Percentiles rank a stretch among this genome's conserved stretches.
Conservation (phyloP, 371 early-diverging fungal species). For the Mortierella sp. region DNA sequence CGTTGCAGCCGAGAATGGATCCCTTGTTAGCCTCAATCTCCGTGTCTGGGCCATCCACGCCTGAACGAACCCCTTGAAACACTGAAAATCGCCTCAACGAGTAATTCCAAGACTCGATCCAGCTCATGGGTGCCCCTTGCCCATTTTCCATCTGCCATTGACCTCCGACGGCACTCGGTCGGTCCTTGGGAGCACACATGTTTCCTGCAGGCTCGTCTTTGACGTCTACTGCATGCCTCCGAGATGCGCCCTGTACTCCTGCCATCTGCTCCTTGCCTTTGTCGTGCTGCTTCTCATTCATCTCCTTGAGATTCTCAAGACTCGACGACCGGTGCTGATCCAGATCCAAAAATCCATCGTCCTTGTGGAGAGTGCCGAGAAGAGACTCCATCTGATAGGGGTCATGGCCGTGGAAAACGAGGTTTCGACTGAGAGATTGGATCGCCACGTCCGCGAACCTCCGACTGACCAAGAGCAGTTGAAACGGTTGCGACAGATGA, state of each 20-base stretch:
- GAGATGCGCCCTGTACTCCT: background rate
- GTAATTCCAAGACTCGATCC: slow-evolving; percentile 27
- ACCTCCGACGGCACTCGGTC: background rate
- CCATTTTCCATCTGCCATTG: background rate
- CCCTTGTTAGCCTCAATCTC: background rate
- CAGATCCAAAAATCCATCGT: slow-evolving; percentile 9
- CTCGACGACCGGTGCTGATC: background rate
- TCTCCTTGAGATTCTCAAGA: slow-evolving; percentile 5
- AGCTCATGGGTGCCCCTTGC: slow-evolving; percentile 11
- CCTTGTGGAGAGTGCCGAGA: slow-evolving; percentile 25
- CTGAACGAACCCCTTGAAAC: slow-evolving; percentile 17
- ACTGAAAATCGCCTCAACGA: slow-evolving; percentile 29
- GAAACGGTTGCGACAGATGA: slow-evolving; percentile 28
- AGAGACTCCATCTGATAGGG: slow-evolving; percentile 31
- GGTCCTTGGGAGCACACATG: background rate
- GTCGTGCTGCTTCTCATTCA: background rate
- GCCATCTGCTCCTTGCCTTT: background rate
- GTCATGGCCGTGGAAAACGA: slow-evolving; percentile 53
- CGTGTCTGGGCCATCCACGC: background rate
- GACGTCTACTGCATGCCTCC: background rate
- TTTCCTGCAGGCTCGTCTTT: slow-evolving; percentile 2
- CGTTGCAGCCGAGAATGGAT: background rate
- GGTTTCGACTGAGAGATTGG: slow-evolving; percentile 31
- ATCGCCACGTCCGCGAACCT: slow-evolving; percentile 49
- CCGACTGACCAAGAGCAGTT: slow-evolving; percentile 36